Evolutionary conservation across 2,329 filamentous ascomycete species (phyloP).

Genomic region (Nemania sp.): DNA sequence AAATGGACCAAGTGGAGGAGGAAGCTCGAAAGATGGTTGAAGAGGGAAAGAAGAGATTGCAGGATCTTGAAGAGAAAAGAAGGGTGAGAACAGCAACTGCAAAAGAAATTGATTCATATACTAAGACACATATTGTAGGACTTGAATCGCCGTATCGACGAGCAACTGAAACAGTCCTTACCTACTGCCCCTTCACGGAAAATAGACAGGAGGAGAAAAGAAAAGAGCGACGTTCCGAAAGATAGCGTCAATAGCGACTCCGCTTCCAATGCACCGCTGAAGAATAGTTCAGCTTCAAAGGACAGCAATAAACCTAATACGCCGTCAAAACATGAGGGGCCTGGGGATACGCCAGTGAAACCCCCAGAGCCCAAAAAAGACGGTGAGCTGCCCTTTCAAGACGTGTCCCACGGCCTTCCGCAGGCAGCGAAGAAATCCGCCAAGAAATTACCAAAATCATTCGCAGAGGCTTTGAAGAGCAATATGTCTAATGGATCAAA

Average conservation of each 20-base stretch:
- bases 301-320: constrained; percentile 34
- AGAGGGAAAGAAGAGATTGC: constrained; percentile 51
- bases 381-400: constrained; percentile 35
- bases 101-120: not conserved
- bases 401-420: constrained; percentile 5
- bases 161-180: constrained; percentile 51
- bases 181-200: constrained; percentile 33
- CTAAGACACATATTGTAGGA: constrained; percentile 49
- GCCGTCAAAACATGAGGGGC: constrained; percentile 2
- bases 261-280: not conserved
- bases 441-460: constrained; percentile 24
- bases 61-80: constrained; percentile 52
- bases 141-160: constrained; percentile 58
- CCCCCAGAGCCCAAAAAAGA: constrained; percentile 32
- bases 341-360: constrained; percentile 9
- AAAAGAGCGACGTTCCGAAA: constrained; percentile 11
- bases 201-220: constrained; percentile 42
- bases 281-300: not conserved
- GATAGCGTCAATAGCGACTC: constrained; percentile 5
- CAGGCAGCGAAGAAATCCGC: constrained; percentile 23
- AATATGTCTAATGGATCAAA: constrained; percentile 37
- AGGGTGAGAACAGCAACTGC: constrained; percentile 44
- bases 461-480: constrained; percentile 27
- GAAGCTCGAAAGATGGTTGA: constrained; percentile 48
- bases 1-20: constrained; percentile 53